phyloP scores from a whole-genome alignment of 768 basidiomycete genomes.

The Pleurotus platypus region DNA sequence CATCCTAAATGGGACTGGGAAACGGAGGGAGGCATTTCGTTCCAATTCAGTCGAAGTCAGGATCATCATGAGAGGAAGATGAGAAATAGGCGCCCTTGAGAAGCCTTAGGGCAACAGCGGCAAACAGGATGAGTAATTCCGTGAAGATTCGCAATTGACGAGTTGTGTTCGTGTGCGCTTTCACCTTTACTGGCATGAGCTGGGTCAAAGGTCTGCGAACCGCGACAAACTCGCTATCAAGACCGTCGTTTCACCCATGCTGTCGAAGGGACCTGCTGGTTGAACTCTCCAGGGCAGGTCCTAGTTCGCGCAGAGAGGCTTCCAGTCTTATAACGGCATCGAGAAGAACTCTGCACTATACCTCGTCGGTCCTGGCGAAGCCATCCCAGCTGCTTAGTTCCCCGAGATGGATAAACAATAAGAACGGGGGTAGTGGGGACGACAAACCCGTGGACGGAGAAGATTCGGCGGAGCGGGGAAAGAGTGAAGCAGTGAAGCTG shows the following conservation, averaged over 20 bases:
- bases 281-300: slow-evolving; percentile 2
- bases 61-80: too few relatives aligned
- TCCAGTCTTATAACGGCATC: slow-evolving; percentile 5
- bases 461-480: slow-evolving; percentile 17
- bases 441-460: slow-evolving; percentile 18
- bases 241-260: not conserved
- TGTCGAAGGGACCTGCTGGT: slow-evolving; percentile 2
- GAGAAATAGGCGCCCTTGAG: not conserved
- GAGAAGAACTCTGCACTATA: not conserved
- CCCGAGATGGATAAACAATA: slow-evolving; percentile 38
- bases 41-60: too few relatives aligned
- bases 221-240: slow-evolving; percentile 3
- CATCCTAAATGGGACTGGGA: too few relatives aligned
- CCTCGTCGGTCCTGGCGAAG: slow-evolving; percentile 15
- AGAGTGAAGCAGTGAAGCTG: slow-evolving; percentile 3
- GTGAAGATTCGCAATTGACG: not conserved
- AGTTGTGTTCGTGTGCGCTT: not conserved
- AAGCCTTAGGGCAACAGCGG: not conserved
- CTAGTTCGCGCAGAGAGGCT: slow-evolving; percentile 6
- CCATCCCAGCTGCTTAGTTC: slow-evolving; percentile 25
- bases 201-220: slow-evolving; percentile 7
- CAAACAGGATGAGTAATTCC: slow-evolving; percentile 8
- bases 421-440: slow-evolving; percentile 19
- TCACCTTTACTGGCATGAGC: slow-evolving; percentile 2
- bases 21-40: too few relatives aligned